Evolutionary conservation across 805 yeast species (phyloP).

Genomic region (Starmerella powellii): DNA sequence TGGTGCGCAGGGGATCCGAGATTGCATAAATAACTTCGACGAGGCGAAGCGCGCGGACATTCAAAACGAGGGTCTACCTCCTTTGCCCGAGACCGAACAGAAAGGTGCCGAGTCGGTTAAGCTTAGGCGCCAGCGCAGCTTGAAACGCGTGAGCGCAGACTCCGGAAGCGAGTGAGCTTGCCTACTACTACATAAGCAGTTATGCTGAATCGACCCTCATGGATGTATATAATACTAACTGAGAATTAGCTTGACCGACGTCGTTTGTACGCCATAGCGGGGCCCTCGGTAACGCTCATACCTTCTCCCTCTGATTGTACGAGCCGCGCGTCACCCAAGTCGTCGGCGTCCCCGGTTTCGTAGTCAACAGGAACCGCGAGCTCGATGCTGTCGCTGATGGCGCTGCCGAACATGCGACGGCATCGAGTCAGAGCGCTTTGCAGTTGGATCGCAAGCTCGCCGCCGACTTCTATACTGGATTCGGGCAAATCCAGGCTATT

Average conservation of each 20-base stretch:
- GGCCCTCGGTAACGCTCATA: conserved; percentile 2
- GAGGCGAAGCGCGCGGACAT: conserved; percentile 74
- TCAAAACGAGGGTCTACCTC: conserved; percentile 81
- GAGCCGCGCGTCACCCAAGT: conserved; percentile 12
- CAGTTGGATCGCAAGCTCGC: background rate
- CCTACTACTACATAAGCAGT: background rate
- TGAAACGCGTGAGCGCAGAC: conserved; percentile 8
- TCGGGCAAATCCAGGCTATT: background rate
- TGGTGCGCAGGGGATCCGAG: conserved; percentile 68
- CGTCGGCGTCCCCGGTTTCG: conserved; percentile 19
- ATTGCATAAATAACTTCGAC: conserved; percentile 59
- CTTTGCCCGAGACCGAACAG: conserved; percentile 34
- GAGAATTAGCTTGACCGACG: conserved; percentile 4
- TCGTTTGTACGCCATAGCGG: conserved; percentile 10
- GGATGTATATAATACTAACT: too few species aligned
- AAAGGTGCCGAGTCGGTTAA: conserved; percentile 31
- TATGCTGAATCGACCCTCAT: background rate
- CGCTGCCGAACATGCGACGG: conserved; percentile 1
- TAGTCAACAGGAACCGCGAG: conserved; percentile 15
- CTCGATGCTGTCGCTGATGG: conserved; percentile 4
- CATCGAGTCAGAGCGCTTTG: conserved; percentile 6
- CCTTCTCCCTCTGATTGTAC: conserved; percentile 8
- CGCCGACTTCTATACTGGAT: background rate
- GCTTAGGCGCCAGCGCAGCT: conserved; percentile 32
- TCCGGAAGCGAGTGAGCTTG: background rate